Evolutionary conservation across 2,329 filamentous ascomycete genomes (phyloP), one percentile per base, ranked within the genome.

Genomic region (Thielaviopsis populi): DNA sequence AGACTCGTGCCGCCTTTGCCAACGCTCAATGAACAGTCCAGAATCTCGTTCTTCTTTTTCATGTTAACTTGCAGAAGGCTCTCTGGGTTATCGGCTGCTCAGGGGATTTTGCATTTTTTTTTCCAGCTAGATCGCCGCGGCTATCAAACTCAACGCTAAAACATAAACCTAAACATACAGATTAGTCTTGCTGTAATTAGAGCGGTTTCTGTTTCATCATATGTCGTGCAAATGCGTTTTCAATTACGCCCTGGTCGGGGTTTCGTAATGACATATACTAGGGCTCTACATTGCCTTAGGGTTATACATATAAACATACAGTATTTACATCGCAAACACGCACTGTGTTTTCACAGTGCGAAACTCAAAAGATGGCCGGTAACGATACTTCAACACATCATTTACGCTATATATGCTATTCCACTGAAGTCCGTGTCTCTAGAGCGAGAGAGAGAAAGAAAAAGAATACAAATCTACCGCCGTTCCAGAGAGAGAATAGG

Each of bases 91-190:
- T n/a, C 42, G 15, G 42, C 17, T 46, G 33, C 33, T 8, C 33
- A 7, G 41, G 6, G 17, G n/a, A 10, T 46, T 1, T 46, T 46
- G 42, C n/a, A n/a, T 19, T 15, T 46, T 19, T 15, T 46, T 46
- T n/a, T 46, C 3, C n/a, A 15, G 15, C 42, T n/a, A 46, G 42
- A 46, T n/a, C 6, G 7, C 6, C 17, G 27, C 30, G 27, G 15
- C 53, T 37, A 56, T 56, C 27, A 56, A 56, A 56, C 53, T 37
- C n/a, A 13, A 17, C 53, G 53, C 53, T 56, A 56, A 56, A 56
- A 56, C 53, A 19, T 2, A 56, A 37, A 33, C 13, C 8, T 46
- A 8, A 5, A 46, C 42, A 8, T 19, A 10, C 1, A 46, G n/a
- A 46, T 15, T 37, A 37, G 33, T 2, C 42, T 6, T 6, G 42